Evolutionary conservation across 257 asterid species (phyloP).

Genomic region (Jacaranda copaia): DNA sequence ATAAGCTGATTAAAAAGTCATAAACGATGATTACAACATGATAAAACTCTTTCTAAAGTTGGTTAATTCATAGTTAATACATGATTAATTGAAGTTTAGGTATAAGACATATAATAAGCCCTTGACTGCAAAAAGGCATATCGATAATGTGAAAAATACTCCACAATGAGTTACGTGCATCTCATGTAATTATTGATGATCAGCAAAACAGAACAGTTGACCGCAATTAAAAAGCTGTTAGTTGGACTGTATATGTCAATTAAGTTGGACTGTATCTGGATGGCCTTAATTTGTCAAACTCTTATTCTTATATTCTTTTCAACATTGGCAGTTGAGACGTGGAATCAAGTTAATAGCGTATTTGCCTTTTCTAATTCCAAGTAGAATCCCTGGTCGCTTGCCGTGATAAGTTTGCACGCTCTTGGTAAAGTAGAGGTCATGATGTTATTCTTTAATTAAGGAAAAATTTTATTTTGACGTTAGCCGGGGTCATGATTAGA

Average conservation of each 20-base stretch:
- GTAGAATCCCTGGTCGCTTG: too few relatives aligned
- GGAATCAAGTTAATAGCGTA: slow-evolving; percentile 1
- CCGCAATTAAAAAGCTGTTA: slow-evolving; percentile 5
- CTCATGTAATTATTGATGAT: slow-evolving; percentile 2
- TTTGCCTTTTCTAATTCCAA: background rate
- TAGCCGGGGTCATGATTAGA: too few relatives aligned
- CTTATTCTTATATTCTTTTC: background rate
- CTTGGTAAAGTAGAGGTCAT: too few relatives aligned
- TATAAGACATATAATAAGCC: background rate
- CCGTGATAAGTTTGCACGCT: too few relatives aligned
- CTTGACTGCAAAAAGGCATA: background rate
- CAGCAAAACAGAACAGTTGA: slow-evolving; percentile 3
- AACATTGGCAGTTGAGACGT: slow-evolving; percentile 13
- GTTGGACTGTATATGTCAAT: slow-evolving; percentile 11
- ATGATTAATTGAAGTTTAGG: background rate
- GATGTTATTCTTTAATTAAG: too few relatives aligned
- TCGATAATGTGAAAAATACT: background rate
- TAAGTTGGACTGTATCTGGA: background rate
- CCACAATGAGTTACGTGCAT: background rate
- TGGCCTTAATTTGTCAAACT: slow-evolving; percentile 10
- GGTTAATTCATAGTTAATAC: background rate
- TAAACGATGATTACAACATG: background rate
- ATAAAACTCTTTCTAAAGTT: background rate
- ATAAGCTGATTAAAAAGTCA: too few relatives aligned
- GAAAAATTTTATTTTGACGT: too few relatives aligned